Base-by-base conservation (phyloP, 2,329 filamentous ascomycete genomes). In the Talaromyces sp. region DNA sequence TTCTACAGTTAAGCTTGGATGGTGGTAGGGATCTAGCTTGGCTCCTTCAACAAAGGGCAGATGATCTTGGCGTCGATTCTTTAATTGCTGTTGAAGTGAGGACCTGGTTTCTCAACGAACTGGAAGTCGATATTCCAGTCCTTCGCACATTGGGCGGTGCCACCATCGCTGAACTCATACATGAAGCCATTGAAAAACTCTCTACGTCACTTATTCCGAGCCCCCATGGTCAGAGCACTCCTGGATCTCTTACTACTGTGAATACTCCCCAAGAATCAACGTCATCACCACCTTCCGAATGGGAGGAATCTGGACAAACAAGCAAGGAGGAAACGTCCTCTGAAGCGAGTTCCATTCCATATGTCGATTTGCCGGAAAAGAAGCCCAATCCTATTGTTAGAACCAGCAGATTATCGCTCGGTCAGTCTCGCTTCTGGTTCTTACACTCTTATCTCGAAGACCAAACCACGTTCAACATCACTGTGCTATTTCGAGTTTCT, bases 71-170 rank as follows among this genome's bases (percentile, higher is more conserved):
- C 2, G 55, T 70, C 17, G 62, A 65, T 0, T 64, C 68, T 9
- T 28, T 57, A 31, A 37, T 57, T 1, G 55, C 56, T 1, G 56
- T 58, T 10, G 56, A 58, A 33, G 46, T 53, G 7, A 22, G 46
- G 8, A 13, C 15, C 10, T 82, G 79, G 79, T 78, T 81, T 61
- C 46, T 75, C 25, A 78, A 78, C 54, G 68, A 77, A 39, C 45
- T 80, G 0, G 60, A 75, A 0, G 66, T 74, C 0, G 75, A 80
- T 50, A 70, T 81, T 0, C 75, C 78, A 0, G 73, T 80, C 2
- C 67, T 81, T 2, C 77, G 77, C 59, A 70, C 81, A 50, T 61
- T 80, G 5, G 69, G 73, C 13, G 75, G 72, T 62, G 80, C 11
- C 8, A 37, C 43, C n/a, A 13, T 48, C 5, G 13, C 43, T 48